phyloP scores from a whole-genome alignment of 2,329 filamentous ascomycete species.

The Nannizziopsis arthrosporioides region DNA sequence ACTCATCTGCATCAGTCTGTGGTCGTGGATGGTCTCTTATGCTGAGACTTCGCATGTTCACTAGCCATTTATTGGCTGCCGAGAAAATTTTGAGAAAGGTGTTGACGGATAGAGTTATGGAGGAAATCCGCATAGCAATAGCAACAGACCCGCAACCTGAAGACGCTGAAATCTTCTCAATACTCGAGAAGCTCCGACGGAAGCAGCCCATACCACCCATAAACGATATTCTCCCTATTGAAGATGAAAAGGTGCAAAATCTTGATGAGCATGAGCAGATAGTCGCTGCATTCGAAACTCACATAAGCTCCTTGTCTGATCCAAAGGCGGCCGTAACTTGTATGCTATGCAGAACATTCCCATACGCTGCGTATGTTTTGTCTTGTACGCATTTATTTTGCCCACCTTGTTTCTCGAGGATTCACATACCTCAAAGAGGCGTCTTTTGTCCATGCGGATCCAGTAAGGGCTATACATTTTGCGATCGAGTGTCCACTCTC shows the following conservation, averaged over 20 bases:
- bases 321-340: constrained; percentile 28
- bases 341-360: constrained; percentile 31
- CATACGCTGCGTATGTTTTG: constrained; percentile 35
- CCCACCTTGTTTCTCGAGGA: constrained; percentile 32
- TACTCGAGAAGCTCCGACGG: constrained; percentile 10
- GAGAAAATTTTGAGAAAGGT: constrained; percentile 37
- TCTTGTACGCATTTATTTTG: constrained; percentile 49
- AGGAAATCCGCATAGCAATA: constrained; percentile 30
- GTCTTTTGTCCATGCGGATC: constrained; percentile 20
- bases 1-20: not conserved
- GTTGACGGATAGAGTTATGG: constrained; percentile 36
- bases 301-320: not conserved
- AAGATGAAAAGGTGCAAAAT: not conserved
- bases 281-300: not conserved
- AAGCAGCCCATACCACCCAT: constrained; percentile 3
- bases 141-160: constrained; percentile 17
- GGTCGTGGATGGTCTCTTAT: constrained; percentile 31
- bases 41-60: constrained; percentile 42
- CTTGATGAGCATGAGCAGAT: not conserved
- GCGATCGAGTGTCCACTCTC: not conserved
- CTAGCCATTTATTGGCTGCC: constrained; percentile 39
- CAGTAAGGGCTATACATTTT: not conserved
- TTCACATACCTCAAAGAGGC: constrained; percentile 14
- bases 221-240: constrained; percentile 24
- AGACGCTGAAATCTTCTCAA: constrained; percentile 19